A percentile compares a stretch with the other conserved stretches of the same genome.
Evolutionary conservation across 2,329 filamentous ascomycete species (phyloP).

Genomic region (Phaeoacremonium minimum): DNA sequence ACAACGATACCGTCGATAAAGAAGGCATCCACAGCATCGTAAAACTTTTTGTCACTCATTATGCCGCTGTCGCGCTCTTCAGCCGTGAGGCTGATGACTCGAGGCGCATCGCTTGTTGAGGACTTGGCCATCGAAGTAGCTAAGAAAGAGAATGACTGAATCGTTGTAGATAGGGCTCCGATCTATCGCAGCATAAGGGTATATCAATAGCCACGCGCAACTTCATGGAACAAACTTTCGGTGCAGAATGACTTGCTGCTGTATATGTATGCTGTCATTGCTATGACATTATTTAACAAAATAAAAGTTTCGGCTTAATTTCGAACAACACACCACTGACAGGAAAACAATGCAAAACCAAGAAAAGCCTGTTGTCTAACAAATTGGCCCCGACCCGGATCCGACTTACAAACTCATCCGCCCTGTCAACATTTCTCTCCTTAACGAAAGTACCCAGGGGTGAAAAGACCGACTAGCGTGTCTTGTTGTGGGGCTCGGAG

Average conservation of each 20-base stretch:
- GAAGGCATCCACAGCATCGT: conserved; percentile 18
- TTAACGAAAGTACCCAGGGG: no score
- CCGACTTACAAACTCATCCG: not conserved
- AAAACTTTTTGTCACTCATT: conserved; percentile 17
- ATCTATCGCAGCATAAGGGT: no score
- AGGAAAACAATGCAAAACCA: not conserved
- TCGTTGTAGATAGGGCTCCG: no score
- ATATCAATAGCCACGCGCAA: no score
- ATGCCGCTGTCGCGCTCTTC: conserved; percentile 16
- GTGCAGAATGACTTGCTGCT: not conserved
- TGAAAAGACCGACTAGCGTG: not conserved
- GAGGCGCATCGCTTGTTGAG: conserved; percentile 1
- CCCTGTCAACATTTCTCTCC: no score
- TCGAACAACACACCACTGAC: not conserved
- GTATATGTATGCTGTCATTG: not conserved
- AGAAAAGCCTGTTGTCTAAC: not conserved
- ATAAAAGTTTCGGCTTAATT: not conserved
- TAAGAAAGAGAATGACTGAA: conserved; percentile 1
- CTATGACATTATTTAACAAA: not conserved
- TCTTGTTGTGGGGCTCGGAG: not conserved
- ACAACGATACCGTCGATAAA: conserved; percentile 18
- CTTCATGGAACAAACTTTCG: not conserved
- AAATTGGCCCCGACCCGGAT: not conserved
- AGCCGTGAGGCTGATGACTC: conserved; percentile 11
- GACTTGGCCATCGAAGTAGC: not conserved